Evolutionary conservation across 495 filamentous ascomycete species (phyloP).

Genomic region (Lasiosphaeria miniovina): DNA sequence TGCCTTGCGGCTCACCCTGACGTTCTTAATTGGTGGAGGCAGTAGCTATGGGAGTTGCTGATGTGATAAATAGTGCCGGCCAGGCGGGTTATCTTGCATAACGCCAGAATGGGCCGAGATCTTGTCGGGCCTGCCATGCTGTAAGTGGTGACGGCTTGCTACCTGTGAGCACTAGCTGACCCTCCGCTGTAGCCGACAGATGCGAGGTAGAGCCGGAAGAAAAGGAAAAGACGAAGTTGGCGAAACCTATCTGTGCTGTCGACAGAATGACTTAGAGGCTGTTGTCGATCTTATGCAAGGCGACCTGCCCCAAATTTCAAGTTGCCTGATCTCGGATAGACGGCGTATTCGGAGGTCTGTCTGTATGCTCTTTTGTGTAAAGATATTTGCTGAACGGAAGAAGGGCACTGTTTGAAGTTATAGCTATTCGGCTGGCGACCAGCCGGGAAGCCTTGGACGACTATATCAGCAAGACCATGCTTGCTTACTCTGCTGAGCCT

Average conservation of each 20-base stretch:
- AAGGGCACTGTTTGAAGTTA: slow-evolving; percentile 69
- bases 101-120: slow-evolving; percentile 73
- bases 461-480: slow-evolving; percentile 66
- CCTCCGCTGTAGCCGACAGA: slow-evolving; percentile 59
- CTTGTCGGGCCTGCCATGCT: slow-evolving; percentile 75
- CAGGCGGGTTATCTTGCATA: slow-evolving; percentile 74
- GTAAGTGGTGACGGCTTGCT: slow-evolving; percentile 36
- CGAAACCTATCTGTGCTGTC: slow-evolving; percentile 77
- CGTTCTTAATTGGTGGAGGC: neutral
- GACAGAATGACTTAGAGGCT: slow-evolving; percentile 63
- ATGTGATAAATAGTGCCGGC: slow-evolving; percentile 42
- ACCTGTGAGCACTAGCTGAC: slow-evolving; percentile 8
- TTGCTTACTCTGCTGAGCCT: slow-evolving; percentile 52
- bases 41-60: neutral
- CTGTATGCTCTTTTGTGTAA: neutral
- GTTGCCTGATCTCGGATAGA: slow-evolving; percentile 67
- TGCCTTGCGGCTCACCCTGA: no score
- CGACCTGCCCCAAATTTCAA: slow-evolving; percentile 68
- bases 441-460: slow-evolving; percentile 66
- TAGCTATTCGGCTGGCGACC: slow-evolving; percentile 69
- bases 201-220: slow-evolving; percentile 78
- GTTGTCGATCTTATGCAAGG: slow-evolving; percentile 69
- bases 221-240: slow-evolving; percentile 81
- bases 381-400: neutral
- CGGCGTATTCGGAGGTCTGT: slow-evolving; percentile 57